These are phyloP conservation scores for Vicia villosa DNA, from an alignment of 306 rosid genomes.

Conservation along the genomic window DNA sequence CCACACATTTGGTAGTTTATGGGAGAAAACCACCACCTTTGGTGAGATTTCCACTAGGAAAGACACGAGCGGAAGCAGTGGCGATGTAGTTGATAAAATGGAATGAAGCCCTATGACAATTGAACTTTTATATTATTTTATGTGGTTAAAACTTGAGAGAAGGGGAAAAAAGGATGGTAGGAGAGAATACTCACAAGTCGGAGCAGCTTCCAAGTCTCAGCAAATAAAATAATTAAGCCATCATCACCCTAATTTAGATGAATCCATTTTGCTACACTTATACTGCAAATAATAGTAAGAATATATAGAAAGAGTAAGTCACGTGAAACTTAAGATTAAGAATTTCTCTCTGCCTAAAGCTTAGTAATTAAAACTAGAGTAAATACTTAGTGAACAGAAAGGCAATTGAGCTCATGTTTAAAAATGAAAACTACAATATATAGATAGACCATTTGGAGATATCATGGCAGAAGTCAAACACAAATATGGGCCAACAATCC, in stretches of 20 bases:
- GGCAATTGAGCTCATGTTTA: neutral
- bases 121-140: neutral
- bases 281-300: slow-evolving; percentile 54
- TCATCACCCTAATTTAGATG: slow-evolving; percentile 98
- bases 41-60: too few species aligned
- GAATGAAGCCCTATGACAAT: too few species aligned
- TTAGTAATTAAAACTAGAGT: slow-evolving; percentile 11
- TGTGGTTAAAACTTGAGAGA: neutral
- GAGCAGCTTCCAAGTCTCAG: slow-evolving; percentile 85
- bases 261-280: slow-evolving; percentile 95
- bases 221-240: slow-evolving; percentile 77
- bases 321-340: slow-evolving; percentile 2
- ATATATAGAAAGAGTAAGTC: slow-evolving; percentile 18
- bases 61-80: too few species aligned
- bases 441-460: neutral
- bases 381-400: neutral
- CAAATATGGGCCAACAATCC: neutral
- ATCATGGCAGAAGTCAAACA: slow-evolving; percentile 11
- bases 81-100: too few species aligned
- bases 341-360: slow-evolving; percentile 1
- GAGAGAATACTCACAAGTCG: slow-evolving; percentile 55
- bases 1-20: too few species aligned
- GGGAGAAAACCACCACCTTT: too few species aligned
- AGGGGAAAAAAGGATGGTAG: slow-evolving; percentile 11
- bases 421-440: slow-evolving; percentile 13